phyloP scores from a whole-genome alignment of 192 early-diverging fungal genomes.

The Coemansia sp. region DNA sequence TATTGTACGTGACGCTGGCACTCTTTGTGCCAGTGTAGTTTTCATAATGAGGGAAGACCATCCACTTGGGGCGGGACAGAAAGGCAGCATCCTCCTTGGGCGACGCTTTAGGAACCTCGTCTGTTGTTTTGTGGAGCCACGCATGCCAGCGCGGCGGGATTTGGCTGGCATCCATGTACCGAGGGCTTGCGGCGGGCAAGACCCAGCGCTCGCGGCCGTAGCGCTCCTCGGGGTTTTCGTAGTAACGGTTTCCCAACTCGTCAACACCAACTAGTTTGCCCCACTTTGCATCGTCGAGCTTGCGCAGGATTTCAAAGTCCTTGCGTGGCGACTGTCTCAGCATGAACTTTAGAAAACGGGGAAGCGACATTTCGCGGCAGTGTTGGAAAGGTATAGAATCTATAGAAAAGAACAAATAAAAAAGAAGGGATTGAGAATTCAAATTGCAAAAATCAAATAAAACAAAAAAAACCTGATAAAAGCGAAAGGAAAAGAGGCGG shows the following conservation, averaged over 20 bases:
- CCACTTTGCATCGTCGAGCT: constrained; percentile 62
- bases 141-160: constrained; percentile 73
- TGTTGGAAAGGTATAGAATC: not conserved
- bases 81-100: constrained; percentile 29
- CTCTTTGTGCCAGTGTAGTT: constrained; percentile 53
- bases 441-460: not conserved
- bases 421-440: not conserved
- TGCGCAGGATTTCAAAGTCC: constrained; percentile 53
- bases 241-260: constrained; percentile 78
- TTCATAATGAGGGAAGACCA: constrained; percentile 47
- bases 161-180: constrained; percentile 64
- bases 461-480: not conserved
- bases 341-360: constrained; percentile 46
- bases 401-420: not conserved
- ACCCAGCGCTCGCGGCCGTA: constrained; percentile 83
- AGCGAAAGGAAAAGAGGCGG: no score
- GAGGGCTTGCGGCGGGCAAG: constrained; percentile 55
- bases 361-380: constrained; percentile 39
- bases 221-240: constrained; percentile 68
- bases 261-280: constrained; percentile 74
- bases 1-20: constrained; percentile 56
- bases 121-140: constrained; percentile 55
- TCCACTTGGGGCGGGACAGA: constrained; percentile 52
- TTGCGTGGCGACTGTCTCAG: constrained; percentile 46
- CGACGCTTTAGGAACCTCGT: constrained; percentile 38